Evolutionary conservation across 306 rosid genomes (phyloP).

Genomic region (Dalbergia oliveri): DNA sequence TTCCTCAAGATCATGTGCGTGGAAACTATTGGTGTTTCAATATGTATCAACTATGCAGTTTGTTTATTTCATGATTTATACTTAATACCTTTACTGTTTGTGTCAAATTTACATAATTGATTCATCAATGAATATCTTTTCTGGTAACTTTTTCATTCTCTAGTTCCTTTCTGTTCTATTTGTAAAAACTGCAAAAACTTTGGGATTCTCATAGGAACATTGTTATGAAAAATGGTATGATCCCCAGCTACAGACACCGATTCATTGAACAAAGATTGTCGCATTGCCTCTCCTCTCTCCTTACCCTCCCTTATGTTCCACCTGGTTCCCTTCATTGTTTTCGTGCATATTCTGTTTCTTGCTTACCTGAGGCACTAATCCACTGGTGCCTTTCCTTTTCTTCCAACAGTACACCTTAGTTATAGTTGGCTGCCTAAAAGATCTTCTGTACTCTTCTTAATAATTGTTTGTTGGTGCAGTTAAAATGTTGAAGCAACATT

Average conservation of each 20-base stretch:
- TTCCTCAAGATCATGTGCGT: constrained; percentile 84
- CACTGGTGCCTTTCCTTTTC: background rate
- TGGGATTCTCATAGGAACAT: background rate
- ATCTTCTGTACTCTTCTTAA: background rate
- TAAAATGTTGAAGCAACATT: background rate
- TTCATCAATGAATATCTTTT: background rate
- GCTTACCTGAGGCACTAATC: background rate
- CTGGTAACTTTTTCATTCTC: background rate
- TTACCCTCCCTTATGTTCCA: background rate
- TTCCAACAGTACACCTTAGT: background rate
- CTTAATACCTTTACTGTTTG: background rate
- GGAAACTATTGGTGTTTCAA: constrained; percentile 28
- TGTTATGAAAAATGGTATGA: background rate
- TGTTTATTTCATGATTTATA: constrained; percentile 34
- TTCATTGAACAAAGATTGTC: background rate
- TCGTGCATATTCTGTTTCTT: background rate
- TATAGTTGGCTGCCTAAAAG: background rate
- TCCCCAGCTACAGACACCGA: background rate
- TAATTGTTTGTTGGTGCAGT: background rate
- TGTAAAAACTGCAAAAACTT: background rate
- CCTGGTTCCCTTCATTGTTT: background rate
- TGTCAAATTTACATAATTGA: background rate
- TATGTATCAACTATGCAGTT: constrained; percentile 21
- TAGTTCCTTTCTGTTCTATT: background rate
- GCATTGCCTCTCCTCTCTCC: background rate